phyloP scores from a whole-genome alignment of 1,284 basidiomycete genomes.

The Spongispora temasekensis region DNA sequence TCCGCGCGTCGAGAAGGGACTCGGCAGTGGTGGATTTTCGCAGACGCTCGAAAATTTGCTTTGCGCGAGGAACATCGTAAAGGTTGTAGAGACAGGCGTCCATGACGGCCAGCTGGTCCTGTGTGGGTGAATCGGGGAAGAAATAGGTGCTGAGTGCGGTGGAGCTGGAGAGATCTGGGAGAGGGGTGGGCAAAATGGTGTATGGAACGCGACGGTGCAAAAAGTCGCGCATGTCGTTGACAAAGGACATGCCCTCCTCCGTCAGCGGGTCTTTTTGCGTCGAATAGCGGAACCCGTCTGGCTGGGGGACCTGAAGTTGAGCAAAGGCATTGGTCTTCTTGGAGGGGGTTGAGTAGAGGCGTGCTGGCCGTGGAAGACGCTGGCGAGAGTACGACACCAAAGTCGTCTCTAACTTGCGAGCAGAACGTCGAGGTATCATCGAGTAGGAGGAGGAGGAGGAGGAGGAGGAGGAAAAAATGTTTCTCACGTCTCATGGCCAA shows the following conservation, averaged over 20 bases:
- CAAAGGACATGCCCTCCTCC: slow-evolving; percentile 21
- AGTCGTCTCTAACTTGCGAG: slow-evolving; percentile 56
- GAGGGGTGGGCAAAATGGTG: slow-evolving; percentile 64
- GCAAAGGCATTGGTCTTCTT: slow-evolving; percentile 50
- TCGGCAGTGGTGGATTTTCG: slow-evolving; percentile 38
- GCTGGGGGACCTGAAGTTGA: slow-evolving; percentile 37
- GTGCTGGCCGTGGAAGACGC: slow-evolving; percentile 64
- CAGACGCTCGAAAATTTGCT: slow-evolving; percentile 63
- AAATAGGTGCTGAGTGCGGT: slow-evolving; percentile 49
- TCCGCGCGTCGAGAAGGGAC: slow-evolving; percentile 39
- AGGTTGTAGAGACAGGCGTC: slow-evolving; percentile 75
- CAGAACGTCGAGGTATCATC: slow-evolving; percentile 51
- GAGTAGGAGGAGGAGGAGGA: too few species aligned
- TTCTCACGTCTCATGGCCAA: too few species aligned
- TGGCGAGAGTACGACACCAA: slow-evolving; percentile 65
- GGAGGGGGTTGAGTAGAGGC: slow-evolving; percentile 63
- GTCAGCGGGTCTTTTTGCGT: slow-evolving; percentile 22
- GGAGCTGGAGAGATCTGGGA: slow-evolving; percentile 47
- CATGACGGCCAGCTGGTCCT: slow-evolving; percentile 73
- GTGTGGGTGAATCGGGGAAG: slow-evolving; percentile 63
- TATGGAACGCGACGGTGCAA: slow-evolving; percentile 48
- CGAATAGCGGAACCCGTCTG: slow-evolving; percentile 43
- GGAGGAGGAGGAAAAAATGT: too few species aligned
- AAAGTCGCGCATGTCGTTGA: slow-evolving; percentile 46
- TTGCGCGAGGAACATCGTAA: slow-evolving; percentile 72